Percentiles rank a stretch among this genome's conserved stretches.
These are phyloP conservation scores for Fraxinus dipetala DNA, from an alignment of 305 asterid genomes.

Conservation along the genomic window DNA sequence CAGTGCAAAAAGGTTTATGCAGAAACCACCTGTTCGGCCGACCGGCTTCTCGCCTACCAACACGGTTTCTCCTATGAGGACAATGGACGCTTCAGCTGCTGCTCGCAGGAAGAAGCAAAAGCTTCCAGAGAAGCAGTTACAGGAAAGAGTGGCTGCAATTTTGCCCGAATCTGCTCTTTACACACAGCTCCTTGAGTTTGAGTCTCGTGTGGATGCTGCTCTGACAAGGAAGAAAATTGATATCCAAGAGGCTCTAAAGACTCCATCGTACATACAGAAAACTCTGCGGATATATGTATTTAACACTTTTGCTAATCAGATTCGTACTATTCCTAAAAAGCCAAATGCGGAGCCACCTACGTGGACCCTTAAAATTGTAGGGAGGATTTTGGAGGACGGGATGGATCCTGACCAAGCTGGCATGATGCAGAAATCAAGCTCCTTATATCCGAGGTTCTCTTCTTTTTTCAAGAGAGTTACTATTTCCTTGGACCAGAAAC, in stretches of 20 bases:
- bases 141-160: constrained; percentile 90
- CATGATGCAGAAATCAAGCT: constrained; percentile 67
- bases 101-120: constrained; percentile 90
- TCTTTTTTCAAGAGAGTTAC: constrained; percentile 85
- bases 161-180: constrained; percentile 94
- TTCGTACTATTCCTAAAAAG: constrained; percentile 74
- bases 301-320: constrained; percentile 83
- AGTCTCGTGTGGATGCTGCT: constrained; percentile 88
- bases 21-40: constrained; percentile 83
- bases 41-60: constrained; percentile 53
- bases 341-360: constrained; percentile 87
- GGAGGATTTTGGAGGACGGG: constrained; percentile 91
- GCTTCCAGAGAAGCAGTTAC: constrained; percentile 88
- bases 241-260: constrained; percentile 83
- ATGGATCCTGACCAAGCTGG: constrained; percentile 87
- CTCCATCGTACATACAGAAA: constrained; percentile 74
- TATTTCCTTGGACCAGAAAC: constrained; percentile 78
- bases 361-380: constrained; percentile 92
- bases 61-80: constrained; percentile 65
- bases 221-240: constrained; percentile 84
- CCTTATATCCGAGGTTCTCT: constrained; percentile 77
- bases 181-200: constrained; percentile 94
- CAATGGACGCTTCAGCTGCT: constrained; percentile 74
- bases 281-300: constrained; percentile 84
- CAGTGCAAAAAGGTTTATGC: constrained; percentile 60